These are phyloP conservation scores for Ilyonectria robusta DNA, from an alignment of 2,329 filamentous ascomycete genomes.

Conservation along the genomic window DNA sequence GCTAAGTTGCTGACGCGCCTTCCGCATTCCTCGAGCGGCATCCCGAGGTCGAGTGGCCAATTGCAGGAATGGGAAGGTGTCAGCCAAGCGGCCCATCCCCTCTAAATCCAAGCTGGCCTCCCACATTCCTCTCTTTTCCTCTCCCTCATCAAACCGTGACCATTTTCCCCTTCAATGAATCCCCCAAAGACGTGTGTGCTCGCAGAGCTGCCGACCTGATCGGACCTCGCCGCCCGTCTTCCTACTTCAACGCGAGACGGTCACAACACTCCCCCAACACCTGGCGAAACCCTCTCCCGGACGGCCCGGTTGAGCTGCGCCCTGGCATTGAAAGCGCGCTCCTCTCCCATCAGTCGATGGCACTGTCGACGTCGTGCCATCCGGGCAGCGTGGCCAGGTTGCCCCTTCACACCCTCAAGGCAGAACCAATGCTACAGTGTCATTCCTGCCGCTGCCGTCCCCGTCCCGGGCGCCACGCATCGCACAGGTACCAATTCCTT, in stretches of 20 bases:
- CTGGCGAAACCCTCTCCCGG: background rate
- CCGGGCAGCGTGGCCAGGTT: constrained; percentile 28
- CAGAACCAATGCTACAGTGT: constrained; percentile 26
- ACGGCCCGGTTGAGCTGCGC: background rate
- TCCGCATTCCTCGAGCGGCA: constrained; percentile 20
- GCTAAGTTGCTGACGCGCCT: constrained; percentile 20
- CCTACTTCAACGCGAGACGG: background rate
- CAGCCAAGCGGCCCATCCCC: constrained; percentile 7
- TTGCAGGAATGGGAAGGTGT: constrained; percentile 24
- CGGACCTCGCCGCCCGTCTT: constrained; percentile 19
- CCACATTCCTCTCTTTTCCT: constrained; percentile 1
- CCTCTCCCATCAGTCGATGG: constrained; percentile 16
- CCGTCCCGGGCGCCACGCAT: constrained; percentile 32
- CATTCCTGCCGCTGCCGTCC: constrained; percentile 25
- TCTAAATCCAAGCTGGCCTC: background rate
- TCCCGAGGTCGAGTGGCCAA: constrained; percentile 7
- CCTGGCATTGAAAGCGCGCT: background rate
- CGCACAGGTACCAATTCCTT: constrained; percentile 32
- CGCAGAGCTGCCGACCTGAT: background rate
- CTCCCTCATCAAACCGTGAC: constrained; percentile 11
- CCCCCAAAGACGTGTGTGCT: background rate
- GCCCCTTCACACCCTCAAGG: constrained; percentile 27
- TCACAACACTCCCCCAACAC: background rate
- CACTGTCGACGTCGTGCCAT: constrained; percentile 26
- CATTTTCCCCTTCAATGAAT: background rate